Conservation (phyloP, 1,139 yeast genomes). For the Nadsonia starkeyi-henricii region DNA sequence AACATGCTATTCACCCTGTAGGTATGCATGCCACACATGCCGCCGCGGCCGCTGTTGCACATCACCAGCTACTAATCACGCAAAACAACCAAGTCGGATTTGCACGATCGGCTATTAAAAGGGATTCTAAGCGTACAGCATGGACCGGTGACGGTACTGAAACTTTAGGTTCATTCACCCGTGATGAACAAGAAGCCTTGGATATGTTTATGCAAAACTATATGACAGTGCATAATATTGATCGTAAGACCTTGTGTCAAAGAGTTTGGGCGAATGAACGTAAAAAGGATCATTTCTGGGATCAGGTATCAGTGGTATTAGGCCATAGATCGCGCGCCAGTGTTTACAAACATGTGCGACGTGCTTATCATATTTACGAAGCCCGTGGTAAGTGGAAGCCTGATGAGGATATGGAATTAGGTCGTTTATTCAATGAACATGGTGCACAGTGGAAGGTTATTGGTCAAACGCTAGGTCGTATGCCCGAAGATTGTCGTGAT, state of each 20-base stretch:
- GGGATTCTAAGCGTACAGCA: constrained; percentile 6
- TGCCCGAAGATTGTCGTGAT: constrained; percentile 97
- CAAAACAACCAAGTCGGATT: neutral
- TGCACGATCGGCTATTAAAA: neutral
- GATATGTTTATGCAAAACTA: constrained; percentile 61
- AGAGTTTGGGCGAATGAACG: constrained; percentile 82
- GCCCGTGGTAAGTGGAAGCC: constrained; percentile 82
- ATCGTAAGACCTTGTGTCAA: constrained; percentile 56
- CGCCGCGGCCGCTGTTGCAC: neutral
- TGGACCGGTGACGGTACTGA: constrained; percentile 20
- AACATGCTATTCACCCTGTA: neutral
- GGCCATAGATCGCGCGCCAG: constrained; percentile 81
- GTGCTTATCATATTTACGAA: constrained; percentile 76
- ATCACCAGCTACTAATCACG: neutral
- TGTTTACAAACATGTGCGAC: constrained; percentile 78
- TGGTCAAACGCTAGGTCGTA: constrained; percentile 65
- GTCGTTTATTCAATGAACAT: constrained; percentile 46
- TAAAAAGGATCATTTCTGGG: constrained; percentile 84
- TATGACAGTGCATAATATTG: constrained; percentile 44
- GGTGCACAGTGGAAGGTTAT: constrained; percentile 80
- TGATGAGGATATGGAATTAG: constrained; percentile 59
- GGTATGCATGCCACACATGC: neutral
- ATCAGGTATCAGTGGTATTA: constrained; percentile 54
- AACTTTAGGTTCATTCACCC: constrained; percentile 37
- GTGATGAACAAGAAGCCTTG: constrained; percentile 53